Base-by-base conservation (phyloP, 1,284 basidiomycete genomes). In the Moniliella sp. region DNA sequence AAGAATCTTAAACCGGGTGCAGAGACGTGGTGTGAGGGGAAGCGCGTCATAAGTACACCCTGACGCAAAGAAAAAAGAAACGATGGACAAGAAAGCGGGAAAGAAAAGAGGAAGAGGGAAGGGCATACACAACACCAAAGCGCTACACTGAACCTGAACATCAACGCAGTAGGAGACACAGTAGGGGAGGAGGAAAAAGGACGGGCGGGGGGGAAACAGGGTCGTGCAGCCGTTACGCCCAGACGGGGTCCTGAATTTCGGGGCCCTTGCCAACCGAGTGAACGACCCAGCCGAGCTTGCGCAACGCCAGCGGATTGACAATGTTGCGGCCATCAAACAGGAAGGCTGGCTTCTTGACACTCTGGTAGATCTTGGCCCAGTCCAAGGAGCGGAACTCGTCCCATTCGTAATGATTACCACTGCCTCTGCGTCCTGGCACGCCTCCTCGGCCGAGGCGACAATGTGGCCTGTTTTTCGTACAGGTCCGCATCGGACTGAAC, bases 311-410 rank as follows among this genome's bases (percentile, higher is more conserved):
- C 9, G 73, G 73, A 59, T 94, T 77, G 34, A 93, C 68, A 50
- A 94, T 66, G 37, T 81, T 67, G 25, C 84, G 70, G 3, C 83
- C 84, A 55, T 97, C 88, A 54, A 94, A 94, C 8, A 62, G 43
- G 23, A 61, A 58, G 4, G 62, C 61, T 15, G 88, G 88, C 69
- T 94, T 93, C 60, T 77, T 78, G 81, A 94, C 93, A 52, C 69
- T 66, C 37, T 66, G 62, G 66, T 94, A 91, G 27, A 94, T 76
- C 30, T 64, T 62, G 50, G 71, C 62, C 88, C 88, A 99, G 64
- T 91, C 75, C 46, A 94, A 77, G 26, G 74, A 69, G 53, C 71
- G 71, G 70, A 97, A 99, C 65, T 94, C 83, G 62, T 78, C 80
- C 84, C 83, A 63, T 33, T 60, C 57, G 60, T 61, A 37, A 61